Percentiles rank a stretch among this genome's conserved stretches.
phyloP scores from a whole-genome alignment of 78 protist species.

The Speleostelium caveatum region DNA sequence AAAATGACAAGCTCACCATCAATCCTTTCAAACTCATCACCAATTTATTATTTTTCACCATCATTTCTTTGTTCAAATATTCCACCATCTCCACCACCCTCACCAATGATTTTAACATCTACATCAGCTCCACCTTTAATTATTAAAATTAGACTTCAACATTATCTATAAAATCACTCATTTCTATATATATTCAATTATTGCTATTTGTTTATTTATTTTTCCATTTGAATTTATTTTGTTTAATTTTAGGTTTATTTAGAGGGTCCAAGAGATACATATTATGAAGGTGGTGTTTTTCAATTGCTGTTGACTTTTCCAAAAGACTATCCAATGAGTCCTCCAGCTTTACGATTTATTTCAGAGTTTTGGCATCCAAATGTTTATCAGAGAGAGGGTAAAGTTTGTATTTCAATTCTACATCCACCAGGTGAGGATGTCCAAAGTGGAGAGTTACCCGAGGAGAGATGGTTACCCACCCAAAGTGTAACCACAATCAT shows the following conservation, averaged over 20 bases:
- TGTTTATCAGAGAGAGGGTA: slow-evolving; percentile 80
- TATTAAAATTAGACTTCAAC: not conserved
- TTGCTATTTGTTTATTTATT: too few species aligned
- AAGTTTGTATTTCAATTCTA: slow-evolving; percentile 93
- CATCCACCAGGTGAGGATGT: slow-evolving; percentile 88
- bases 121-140: not conserved
- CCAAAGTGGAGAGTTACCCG: slow-evolving; percentile 72
- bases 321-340: slow-evolving; percentile 84
- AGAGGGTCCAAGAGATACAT: slow-evolving; percentile 54
- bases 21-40: slow-evolving; percentile 17
- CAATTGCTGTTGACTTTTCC: slow-evolving; percentile 25
- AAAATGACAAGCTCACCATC: slow-evolving; percentile 1
- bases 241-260: slow-evolving; percentile 12
- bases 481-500: slow-evolving; percentile 88
- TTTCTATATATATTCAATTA: not conserved
- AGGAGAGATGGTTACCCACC: slow-evolving; percentile 92
- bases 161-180: not conserved
- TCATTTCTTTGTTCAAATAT: slow-evolving; percentile 6
- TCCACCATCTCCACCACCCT: slow-evolving; percentile 59
- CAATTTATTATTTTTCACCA: slow-evolving; percentile 57
- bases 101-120: slow-evolving; percentile 10
- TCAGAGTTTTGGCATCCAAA: slow-evolving; percentile 94
- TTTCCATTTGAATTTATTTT: not conserved
- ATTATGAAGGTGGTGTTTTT: slow-evolving; percentile 47
- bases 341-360: slow-evolving; percentile 83